phyloP scores from a whole-genome alignment of 768 basidiomycete genomes.

The Pleurotus djamor region DNA sequence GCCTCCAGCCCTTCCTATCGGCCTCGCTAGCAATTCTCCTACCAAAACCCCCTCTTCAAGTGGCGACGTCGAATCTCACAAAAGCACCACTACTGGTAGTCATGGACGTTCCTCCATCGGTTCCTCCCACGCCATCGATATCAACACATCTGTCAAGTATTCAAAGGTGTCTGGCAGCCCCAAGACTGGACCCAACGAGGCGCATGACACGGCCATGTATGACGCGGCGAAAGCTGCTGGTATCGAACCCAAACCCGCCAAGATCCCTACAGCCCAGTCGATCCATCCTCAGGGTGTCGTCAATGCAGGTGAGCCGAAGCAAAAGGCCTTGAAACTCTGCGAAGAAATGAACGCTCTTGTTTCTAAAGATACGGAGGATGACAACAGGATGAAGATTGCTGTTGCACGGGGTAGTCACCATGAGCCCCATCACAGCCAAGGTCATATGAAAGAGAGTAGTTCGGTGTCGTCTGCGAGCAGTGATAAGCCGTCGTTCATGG shows the following conservation, averaged over 20 bases:
- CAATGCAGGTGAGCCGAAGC: neutral
- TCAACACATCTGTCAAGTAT: neutral
- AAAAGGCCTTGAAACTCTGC: neutral
- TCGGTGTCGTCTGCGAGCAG: conserved; percentile 5
- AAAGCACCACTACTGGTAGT: too few species aligned
- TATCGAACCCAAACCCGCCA: neutral
- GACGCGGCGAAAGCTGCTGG: conserved; percentile 1
- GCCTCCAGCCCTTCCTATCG: too few species aligned
- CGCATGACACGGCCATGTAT: neutral
- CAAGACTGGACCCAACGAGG: neutral
- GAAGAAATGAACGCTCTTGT: conserved; percentile 5
- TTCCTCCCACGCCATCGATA: neutral
- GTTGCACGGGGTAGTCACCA: neutral
- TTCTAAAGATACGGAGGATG: neutral
- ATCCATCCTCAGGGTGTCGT: neutral
- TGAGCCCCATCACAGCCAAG: neutral
- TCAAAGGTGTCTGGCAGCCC: too few species aligned
- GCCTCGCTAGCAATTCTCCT: too few species aligned
- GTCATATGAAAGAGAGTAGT: neutral
- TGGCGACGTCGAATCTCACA: too few species aligned
- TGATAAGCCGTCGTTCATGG: conserved; percentile 25
- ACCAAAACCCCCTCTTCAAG: too few species aligned
- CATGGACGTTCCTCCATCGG: too few species aligned
- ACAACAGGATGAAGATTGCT: neutral
- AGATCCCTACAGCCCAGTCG: too few species aligned